These are phyloP conservation scores for Senecio squalidus DNA, from an alignment of 140 eudicot species.

Conservation along the genomic window DNA sequence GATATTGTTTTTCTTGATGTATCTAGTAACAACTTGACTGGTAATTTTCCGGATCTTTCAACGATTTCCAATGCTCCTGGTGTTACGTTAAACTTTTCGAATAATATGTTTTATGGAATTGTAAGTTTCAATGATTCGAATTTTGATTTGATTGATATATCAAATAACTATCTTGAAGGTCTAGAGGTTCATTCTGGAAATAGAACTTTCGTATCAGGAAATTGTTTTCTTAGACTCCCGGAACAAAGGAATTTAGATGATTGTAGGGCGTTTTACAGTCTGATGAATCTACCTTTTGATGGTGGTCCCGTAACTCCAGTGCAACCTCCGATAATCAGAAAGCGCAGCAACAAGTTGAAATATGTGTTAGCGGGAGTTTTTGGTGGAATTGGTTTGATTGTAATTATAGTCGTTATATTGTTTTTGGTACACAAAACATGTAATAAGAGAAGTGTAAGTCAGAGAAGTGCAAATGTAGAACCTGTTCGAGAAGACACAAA, in stretches of 20 bases:
- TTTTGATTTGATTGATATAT: slow-evolving; percentile 40
- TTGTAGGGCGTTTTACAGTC: slow-evolving; percentile 43
- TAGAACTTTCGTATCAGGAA: slow-evolving; percentile 16
- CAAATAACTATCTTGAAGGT: slow-evolving; percentile 64
- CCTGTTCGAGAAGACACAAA: slow-evolving; percentile 38
- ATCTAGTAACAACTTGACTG: slow-evolving; percentile 41
- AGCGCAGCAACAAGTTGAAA: slow-evolving; percentile 27
- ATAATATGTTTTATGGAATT: slow-evolving; percentile 51
- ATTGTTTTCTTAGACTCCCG: slow-evolving; percentile 41
- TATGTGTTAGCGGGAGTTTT: slow-evolving; percentile 56
- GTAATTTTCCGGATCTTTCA: slow-evolving; percentile 32
- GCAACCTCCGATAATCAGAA: slow-evolving; percentile 25
- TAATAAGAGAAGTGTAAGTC: slow-evolving; percentile 23
- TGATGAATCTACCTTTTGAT: slow-evolving; percentile 28
- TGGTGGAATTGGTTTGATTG: slow-evolving; percentile 57
- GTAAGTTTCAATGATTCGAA: slow-evolving; percentile 12
- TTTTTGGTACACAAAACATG: slow-evolving; percentile 36
- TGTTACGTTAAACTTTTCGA: slow-evolving; percentile 49
- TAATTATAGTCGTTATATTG: slow-evolving; percentile 26
- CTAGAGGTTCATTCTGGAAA: slow-evolving; percentile 12
- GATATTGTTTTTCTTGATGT: slow-evolving; percentile 37
- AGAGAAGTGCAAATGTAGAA: slow-evolving; percentile 41
- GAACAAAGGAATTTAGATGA: slow-evolving; percentile 42
- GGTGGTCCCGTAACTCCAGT: slow-evolving; percentile 16
- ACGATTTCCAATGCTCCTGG: slow-evolving; percentile 22